A percentile compares a stretch with the other conserved stretches of the same genome.
phyloP scores from a whole-genome alignment of 73 alveolate species.

The Symbiodinium natans region DNA sequence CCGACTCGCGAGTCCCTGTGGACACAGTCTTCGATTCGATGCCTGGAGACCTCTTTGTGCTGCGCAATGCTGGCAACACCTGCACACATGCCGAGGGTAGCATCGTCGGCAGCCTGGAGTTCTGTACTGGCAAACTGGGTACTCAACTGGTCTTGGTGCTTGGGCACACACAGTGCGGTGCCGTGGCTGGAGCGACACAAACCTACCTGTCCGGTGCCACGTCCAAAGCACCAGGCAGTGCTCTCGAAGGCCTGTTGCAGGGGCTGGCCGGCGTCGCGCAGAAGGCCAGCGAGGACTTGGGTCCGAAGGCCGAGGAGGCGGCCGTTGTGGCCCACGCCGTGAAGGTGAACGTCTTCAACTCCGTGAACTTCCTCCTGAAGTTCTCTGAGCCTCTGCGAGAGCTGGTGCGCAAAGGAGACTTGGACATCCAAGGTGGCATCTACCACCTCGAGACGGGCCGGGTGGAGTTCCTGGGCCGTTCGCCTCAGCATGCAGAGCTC shows the following conservation, averaged over 20 bases:
- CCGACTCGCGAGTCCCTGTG: conserved; percentile 57
- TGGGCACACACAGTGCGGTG: conserved; percentile 55
- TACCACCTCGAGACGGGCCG: conserved; percentile 52
- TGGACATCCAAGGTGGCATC: conserved; percentile 83
- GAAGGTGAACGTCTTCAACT: conserved; percentile 50
- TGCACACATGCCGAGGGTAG: conserved; percentile 55
- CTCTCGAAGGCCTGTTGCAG: conserved; percentile 75
- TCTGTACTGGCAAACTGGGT: conserved; percentile 66
- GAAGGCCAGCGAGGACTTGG: conserved; percentile 40
- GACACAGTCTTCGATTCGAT: conserved; percentile 57
- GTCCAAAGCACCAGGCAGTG: conserved; percentile 26
- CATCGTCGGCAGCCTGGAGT: conserved; percentile 50
- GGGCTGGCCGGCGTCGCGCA: conserved; percentile 41
- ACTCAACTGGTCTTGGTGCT: conserved; percentile 33
- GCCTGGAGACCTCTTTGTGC: conserved; percentile 63
- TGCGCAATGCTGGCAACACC: conserved; percentile 64
- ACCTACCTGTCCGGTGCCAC: conserved; percentile 15
- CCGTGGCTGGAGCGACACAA: conserved; percentile 41
- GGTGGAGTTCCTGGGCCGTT: conserved; percentile 44
- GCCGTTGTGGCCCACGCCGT: conserved; percentile 20
- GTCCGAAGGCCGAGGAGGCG: conserved; percentile 33
- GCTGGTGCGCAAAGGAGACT: conserved; percentile 57
- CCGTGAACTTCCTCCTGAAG: conserved; percentile 39
- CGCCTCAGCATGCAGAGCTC: conserved; percentile 48
- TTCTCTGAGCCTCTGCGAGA: conserved; percentile 53